Conservation (phyloP, 75 land plant species). For the Sequoiadendron giganteum region DNA sequence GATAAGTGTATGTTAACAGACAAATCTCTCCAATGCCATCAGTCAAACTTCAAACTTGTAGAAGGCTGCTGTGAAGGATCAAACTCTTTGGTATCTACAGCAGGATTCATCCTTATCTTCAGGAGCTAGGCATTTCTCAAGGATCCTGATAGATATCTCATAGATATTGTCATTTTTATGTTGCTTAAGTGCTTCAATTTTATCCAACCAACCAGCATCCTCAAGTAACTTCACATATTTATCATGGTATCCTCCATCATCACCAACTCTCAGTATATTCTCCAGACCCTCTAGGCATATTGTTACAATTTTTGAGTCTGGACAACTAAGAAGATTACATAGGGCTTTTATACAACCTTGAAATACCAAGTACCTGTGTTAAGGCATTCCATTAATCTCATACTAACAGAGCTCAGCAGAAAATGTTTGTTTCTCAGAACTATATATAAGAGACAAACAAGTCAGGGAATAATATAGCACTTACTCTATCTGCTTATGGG, state of each 20-base stretch:
- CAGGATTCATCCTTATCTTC: constrained; percentile 56
- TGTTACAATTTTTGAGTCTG: constrained; percentile 47
- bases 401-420: neutral
- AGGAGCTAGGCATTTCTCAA: constrained; percentile 67
- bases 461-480: neutral
- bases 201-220: constrained; percentile 72
- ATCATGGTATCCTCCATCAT: constrained; percentile 38
- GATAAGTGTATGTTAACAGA: neutral
- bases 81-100: constrained; percentile 30
- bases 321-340: constrained; percentile 51
- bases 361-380: constrained; percentile 39
- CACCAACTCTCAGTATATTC: constrained; percentile 56
- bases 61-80: constrained; percentile 24
- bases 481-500: constrained; percentile 37
- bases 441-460: neutral
- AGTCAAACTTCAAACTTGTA: constrained; percentile 27
- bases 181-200: constrained; percentile 66
- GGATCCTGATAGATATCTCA: constrained; percentile 62
- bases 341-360: constrained; percentile 68
- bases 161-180: constrained; percentile 74
- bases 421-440: neutral
- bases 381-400: neutral
- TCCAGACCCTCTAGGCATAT: constrained; percentile 58
- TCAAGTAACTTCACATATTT: constrained; percentile 58
- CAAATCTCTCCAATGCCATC: neutral